Evolutionary conservation across 768 basidiomycete species (phyloP).

Genomic region (Boletus rex-veris): DNA sequence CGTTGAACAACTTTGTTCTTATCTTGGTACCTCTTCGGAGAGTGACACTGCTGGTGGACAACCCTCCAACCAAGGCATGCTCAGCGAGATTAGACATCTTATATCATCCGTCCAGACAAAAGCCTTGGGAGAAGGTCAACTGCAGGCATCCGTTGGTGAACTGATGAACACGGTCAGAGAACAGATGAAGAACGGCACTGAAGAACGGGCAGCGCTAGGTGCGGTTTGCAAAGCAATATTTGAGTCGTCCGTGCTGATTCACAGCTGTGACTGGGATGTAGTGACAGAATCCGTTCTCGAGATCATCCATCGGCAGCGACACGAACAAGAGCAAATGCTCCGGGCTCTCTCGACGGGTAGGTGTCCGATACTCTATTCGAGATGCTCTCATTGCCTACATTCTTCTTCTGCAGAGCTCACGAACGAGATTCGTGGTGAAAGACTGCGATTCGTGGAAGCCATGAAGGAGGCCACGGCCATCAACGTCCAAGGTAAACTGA

Average conservation of each 20-base stretch:
- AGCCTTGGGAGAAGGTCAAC: constrained; percentile 26
- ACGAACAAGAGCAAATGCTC: constrained; percentile 70
- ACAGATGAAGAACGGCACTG: constrained; percentile 36
- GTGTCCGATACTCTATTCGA: constrained; percentile 3
- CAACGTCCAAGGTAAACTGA: constrained; percentile 66
- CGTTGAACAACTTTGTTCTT: constrained; percentile 56
- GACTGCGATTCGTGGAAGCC: constrained; percentile 86
- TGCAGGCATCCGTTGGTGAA: constrained; percentile 36
- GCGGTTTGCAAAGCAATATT: constrained; percentile 12
- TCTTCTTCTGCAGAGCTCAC: constrained; percentile 55
- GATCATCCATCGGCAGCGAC: constrained; percentile 64
- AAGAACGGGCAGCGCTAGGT: constrained; percentile 42
- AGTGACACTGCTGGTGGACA: constrained; percentile 10
- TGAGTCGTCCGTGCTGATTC: constrained; percentile 10
- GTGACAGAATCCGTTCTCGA: constrained; percentile 57
- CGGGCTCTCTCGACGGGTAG: constrained; percentile 62
- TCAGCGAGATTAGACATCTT: constrained; percentile 35
- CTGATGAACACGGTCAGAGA: constrained; percentile 40
- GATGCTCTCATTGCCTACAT: not conserved
- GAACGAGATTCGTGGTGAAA: constrained; percentile 80
- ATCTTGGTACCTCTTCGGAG: constrained; percentile 42
- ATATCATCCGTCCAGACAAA: constrained; percentile 33
- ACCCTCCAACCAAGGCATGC: constrained; percentile 24
- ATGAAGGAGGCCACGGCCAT: constrained; percentile 92
- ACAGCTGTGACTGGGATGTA: constrained; percentile 21